phyloP scores from a whole-genome alignment of 768 basidiomycete genomes.

The Trametes punicea region DNA sequence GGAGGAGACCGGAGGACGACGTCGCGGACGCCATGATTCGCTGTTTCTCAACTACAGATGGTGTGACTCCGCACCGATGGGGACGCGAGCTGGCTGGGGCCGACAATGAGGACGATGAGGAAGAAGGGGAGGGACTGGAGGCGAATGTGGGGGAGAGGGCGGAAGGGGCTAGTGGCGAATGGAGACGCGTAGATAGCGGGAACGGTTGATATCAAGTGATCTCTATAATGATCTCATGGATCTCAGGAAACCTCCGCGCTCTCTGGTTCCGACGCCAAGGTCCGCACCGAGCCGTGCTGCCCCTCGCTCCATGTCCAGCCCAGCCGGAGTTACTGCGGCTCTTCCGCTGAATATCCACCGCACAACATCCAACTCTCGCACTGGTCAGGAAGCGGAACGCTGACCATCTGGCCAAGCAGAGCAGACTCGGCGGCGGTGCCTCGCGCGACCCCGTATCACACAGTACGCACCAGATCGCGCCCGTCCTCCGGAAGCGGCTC shows the following conservation, averaged over 20 bases:
- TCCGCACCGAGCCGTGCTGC: conserved; percentile 10
- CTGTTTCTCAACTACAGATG: background rate
- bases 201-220: conserved; percentile 18
- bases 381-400: no score
- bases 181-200: conserved; percentile 17
- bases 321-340: conserved; percentile 34
- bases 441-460: conserved; percentile 1
- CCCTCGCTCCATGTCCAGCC: conserved; percentile 9
- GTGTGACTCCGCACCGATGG: background rate
- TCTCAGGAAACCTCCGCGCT: background rate
- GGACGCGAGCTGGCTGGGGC: conserved; percentile 4
- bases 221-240: conserved; percentile 18
- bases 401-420: no score
- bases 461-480: background rate
- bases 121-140: background rate
- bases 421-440: background rate
- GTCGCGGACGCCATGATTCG: conserved; percentile 17
- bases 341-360: conserved; percentile 31
- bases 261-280: conserved; percentile 11
- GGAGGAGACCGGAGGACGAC: conserved; percentile 36
- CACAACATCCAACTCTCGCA: conserved; percentile 2
- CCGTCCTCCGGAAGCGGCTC: conserved; percentile 2
- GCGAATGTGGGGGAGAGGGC: background rate
- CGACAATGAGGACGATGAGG: conserved; percentile 16
- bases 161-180: conserved; percentile 9